Conservation (phyloP, 2,329 filamentous ascomycete species). For the Hypoxylon sp. region DNA sequence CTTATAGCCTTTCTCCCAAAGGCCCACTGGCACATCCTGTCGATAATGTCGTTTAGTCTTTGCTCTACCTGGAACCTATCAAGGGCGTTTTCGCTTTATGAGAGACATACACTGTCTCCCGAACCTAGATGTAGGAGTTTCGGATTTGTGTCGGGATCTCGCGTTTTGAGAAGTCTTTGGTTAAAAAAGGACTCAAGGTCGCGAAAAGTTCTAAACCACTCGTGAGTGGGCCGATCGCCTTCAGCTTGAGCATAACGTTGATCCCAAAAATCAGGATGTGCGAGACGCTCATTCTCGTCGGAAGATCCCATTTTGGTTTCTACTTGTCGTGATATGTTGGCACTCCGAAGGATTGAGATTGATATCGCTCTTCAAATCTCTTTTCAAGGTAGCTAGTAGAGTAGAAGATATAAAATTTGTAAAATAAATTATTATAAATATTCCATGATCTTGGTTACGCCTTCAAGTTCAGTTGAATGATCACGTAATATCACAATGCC, state of each 20-base stretch:
- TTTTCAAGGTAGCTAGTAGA: background rate
- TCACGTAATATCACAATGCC: background rate
- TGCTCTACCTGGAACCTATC: background rate
- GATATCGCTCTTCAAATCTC: background rate
- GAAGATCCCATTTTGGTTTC: constrained; percentile 24
- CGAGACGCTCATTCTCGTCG: constrained; percentile 55
- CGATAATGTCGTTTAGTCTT: constrained; percentile 14
- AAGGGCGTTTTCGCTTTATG: background rate
- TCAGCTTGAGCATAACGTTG: constrained; percentile 60
- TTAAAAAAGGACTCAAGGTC: constrained; percentile 65
- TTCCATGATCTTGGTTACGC: no score
- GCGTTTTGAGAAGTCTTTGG: constrained; percentile 58
- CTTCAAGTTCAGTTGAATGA: background rate
- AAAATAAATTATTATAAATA: background rate
- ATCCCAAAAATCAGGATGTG: constrained; percentile 66
- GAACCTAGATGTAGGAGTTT: constrained; percentile 70
- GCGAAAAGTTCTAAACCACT: constrained; percentile 68
- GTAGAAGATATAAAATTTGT: background rate
- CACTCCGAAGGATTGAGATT: background rate
- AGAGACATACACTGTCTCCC: constrained; percentile 67
- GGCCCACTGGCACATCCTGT: constrained; percentile 67
- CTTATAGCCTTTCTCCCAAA: constrained; percentile 63
- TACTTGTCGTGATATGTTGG: background rate
- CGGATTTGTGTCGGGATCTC: constrained; percentile 54
- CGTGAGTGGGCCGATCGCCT: constrained; percentile 61